Conservation (phyloP, 2,329 filamentous ascomycete species). For the Xylaria sp. region DNA sequence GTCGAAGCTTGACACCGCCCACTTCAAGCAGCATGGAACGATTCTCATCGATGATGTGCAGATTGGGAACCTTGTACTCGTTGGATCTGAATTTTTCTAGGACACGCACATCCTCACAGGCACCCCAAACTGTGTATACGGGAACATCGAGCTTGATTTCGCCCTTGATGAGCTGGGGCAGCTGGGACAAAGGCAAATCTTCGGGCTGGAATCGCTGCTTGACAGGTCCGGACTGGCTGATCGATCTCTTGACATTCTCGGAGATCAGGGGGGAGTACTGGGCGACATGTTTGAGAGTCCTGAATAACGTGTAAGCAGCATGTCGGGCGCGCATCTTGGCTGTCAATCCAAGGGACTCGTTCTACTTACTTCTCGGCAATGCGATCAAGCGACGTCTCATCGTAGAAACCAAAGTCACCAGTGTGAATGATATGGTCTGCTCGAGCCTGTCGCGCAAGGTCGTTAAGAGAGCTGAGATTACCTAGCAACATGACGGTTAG, state of each 20-base stretch:
- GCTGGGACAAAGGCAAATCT: conserved; percentile 86
- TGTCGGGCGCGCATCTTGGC: not conserved
- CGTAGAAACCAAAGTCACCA: conserved; percentile 98
- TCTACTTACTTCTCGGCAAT: conserved; percentile 89
- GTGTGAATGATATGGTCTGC: conserved; percentile 98
- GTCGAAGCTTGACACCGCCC: conserved; percentile 89
- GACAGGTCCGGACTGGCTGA: conserved; percentile 65
- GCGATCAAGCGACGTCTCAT: conserved; percentile 88
- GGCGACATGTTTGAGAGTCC: conserved; percentile 94
- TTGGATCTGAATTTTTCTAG: conserved; percentile 95
- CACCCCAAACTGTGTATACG: conserved; percentile 98
- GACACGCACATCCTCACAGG: conserved; percentile 95
- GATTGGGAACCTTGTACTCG: conserved; percentile 95
- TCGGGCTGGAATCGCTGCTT: conserved; percentile 78
- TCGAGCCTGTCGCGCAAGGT: conserved; percentile 87
- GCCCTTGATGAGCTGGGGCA: conserved; percentile 81
- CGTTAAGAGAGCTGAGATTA: conserved; percentile 91
- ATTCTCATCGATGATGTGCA: conserved; percentile 97
- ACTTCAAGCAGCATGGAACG: conserved; percentile 92
- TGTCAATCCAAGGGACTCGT: not conserved
- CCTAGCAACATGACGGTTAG: conserved; percentile 48
- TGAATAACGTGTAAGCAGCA: conserved; percentile 35
- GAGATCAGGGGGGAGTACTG: conserved; percentile 94
- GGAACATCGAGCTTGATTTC: conserved; percentile 89
- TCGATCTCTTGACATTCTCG: conserved; percentile 66